Evolutionary conservation across 257 asterid genomes (phyloP).

Genomic region (Plantago ovata): DNA sequence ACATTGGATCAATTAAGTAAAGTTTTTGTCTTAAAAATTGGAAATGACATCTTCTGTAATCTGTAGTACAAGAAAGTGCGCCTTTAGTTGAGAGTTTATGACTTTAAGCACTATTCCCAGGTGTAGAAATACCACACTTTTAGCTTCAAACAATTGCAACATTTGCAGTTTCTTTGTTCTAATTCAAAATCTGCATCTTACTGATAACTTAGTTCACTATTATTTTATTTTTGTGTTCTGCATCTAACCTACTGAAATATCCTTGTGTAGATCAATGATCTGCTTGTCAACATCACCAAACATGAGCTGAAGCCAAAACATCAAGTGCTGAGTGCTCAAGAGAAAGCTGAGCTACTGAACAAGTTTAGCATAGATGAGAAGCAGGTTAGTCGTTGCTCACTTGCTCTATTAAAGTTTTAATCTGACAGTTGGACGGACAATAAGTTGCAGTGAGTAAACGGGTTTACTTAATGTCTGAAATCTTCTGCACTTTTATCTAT

Average conservation of each 20-base stretch:
- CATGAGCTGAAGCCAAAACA: slow-evolving; percentile 90
- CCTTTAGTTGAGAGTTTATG: no score
- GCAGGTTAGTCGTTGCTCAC: slow-evolving; percentile 66
- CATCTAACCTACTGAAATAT: background rate
- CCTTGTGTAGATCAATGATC: slow-evolving; percentile 61
- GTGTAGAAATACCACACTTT: background rate
- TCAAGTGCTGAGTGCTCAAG: slow-evolving; percentile 56
- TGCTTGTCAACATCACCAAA: slow-evolving; percentile 79
- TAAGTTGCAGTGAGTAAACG: background rate
- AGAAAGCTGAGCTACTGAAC: slow-evolving; percentile 59
- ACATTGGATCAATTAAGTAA: background rate
- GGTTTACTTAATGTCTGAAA: no score
- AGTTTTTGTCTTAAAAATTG: background rate
- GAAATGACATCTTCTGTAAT: background rate
- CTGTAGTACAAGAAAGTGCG: background rate
- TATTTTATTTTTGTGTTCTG: background rate
- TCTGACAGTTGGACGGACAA: background rate
- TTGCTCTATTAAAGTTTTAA: background rate
- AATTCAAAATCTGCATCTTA: background rate
- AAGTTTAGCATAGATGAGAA: slow-evolving; percentile 71
- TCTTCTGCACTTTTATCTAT: background rate
- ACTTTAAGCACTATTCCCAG: no score
- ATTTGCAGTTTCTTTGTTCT: background rate
- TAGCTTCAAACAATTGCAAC: background rate
- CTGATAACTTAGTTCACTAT: background rate